These are phyloP conservation scores for Diaporthe sp. DNA, from an alignment of 2,329 filamentous ascomycete genomes.

Conservation along the genomic window DNA sequence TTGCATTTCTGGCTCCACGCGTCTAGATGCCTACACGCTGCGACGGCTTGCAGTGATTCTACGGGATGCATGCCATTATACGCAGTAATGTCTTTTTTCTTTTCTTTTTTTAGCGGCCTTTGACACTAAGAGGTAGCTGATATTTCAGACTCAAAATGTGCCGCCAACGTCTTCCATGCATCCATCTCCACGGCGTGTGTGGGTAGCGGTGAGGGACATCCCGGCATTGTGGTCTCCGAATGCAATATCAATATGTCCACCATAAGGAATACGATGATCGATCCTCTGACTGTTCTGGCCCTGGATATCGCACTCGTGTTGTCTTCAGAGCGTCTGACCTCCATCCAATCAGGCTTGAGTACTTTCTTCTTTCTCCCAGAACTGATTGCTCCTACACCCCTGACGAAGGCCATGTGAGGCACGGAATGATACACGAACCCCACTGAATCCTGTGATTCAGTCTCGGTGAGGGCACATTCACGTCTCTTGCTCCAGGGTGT, in stretches of 20 bases:
- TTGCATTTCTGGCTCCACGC: neutral
- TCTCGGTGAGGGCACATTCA: neutral
- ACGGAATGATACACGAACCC: neutral
- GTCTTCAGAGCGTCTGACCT: neutral
- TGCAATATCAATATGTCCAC: neutral
- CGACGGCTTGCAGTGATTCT: neutral
- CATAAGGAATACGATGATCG: neutral
- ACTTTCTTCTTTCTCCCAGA: neutral
- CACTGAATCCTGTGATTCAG: neutral
- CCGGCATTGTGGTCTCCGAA: too few relatives aligned
- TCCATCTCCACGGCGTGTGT: neutral
- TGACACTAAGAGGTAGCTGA: neutral
- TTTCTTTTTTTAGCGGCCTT: too few relatives aligned
- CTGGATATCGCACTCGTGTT: neutral
- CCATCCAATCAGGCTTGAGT: neutral
- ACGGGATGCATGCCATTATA: neutral
- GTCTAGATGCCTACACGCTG: too few relatives aligned
- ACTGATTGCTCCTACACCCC: neutral
- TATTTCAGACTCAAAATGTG: neutral
- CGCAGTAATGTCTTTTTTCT: too few relatives aligned
- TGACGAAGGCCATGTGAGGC: neutral
- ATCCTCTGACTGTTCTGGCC: neutral
- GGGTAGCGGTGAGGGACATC: neutral
- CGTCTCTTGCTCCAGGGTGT: neutral
- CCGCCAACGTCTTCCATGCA: too few relatives aligned